Percentiles rank a stretch among this genome's conserved stretches.
Conservation (phyloP, 495 filamentous ascomycete species). For the Aspergillus sparsus region DNA sequence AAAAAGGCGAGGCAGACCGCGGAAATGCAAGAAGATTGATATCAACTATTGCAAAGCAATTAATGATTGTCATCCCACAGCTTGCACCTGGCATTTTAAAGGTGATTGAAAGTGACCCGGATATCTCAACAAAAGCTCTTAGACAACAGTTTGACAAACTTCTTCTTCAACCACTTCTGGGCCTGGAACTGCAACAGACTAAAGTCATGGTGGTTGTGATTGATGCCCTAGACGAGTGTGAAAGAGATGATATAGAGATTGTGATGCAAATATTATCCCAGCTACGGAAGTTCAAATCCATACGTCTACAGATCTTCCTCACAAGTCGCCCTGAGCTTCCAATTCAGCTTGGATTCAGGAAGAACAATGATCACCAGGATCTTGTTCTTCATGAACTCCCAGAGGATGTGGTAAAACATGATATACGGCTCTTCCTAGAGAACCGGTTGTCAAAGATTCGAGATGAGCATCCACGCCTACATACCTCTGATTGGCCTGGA, state of each 20-base stretch:
- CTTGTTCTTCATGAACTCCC: slow-evolving; percentile 33
- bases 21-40: slow-evolving; percentile 5
- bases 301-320: slow-evolving; percentile 35
- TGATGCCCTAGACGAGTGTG: slow-evolving; percentile 58
- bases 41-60: slow-evolving; percentile 1
- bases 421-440: slow-evolving; percentile 33
- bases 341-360: slow-evolving; percentile 36
- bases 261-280: slow-evolving; percentile 41
- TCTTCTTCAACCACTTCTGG: slow-evolving; percentile 41
- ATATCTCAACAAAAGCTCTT: slow-evolving; percentile 39
- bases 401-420: slow-evolving; percentile 27
- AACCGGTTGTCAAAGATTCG: slow-evolving; percentile 29
- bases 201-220: slow-evolving; percentile 42
- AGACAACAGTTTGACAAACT: slow-evolving; percentile 52
- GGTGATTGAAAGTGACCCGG: slow-evolving; percentile 36
- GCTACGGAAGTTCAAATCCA: slow-evolving; percentile 16
- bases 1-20: background rate
- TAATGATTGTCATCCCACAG: background rate
- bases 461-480: slow-evolving; percentile 1
- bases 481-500: slow-evolving; percentile 43
- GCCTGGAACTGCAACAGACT: slow-evolving; percentile 8
- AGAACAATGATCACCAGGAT: slow-evolving; percentile 25
- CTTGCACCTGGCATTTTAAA: background rate
- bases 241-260: slow-evolving; percentile 39
- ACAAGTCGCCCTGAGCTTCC: slow-evolving; percentile 50